phyloP scores from a whole-genome alignment of 2,329 filamentous ascomycete genomes.

The Neurospora crassa region DNA sequence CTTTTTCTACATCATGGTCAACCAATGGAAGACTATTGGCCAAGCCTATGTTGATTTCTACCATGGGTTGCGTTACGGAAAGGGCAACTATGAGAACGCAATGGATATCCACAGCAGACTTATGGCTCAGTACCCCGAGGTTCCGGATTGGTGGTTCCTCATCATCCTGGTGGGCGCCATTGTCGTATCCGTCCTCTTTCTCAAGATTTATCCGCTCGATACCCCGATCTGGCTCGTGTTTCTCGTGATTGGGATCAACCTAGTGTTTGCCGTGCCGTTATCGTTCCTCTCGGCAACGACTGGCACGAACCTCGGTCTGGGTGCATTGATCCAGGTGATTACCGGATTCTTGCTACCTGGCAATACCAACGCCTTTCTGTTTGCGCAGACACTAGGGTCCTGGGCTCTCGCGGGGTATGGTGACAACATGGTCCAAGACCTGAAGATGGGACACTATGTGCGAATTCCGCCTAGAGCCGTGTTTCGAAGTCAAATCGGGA shows the following conservation, averaged over 20 bases:
- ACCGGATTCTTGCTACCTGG: slow-evolving; percentile 26
- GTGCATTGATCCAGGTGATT: slow-evolving; percentile 33
- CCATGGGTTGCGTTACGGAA: slow-evolving; percentile 27
- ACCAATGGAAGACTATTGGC: slow-evolving; percentile 29
- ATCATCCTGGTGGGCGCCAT: slow-evolving; percentile 25
- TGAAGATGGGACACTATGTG: slow-evolving; percentile 33
- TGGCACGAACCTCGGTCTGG: slow-evolving; percentile 32
- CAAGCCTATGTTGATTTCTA: slow-evolving; percentile 30
- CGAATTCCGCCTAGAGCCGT: slow-evolving; percentile 32
- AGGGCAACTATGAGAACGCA: slow-evolving; percentile 31
- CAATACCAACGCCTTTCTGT: slow-evolving; percentile 27
- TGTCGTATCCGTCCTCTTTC: slow-evolving; percentile 23
- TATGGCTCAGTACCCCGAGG: slow-evolving; percentile 35
- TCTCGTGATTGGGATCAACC: slow-evolving; percentile 26
- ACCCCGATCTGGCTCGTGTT: slow-evolving; percentile 25
- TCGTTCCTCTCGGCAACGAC: slow-evolving; percentile 35
- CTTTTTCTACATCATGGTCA: slow-evolving; percentile 33
- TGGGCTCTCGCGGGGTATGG: slow-evolving; percentile 33
- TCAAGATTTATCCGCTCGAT: slow-evolving; percentile 23
- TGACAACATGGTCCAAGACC: slow-evolving; percentile 31
- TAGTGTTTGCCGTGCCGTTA: slow-evolving; percentile 33
- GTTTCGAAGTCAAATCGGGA: slow-evolving; percentile 32
- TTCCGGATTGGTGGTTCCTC: slow-evolving; percentile 41
- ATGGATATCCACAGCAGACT: slow-evolving; percentile 33
- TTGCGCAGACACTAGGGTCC: slow-evolving; percentile 29